phyloP scores from a whole-genome alignment of 345 rosid species.

The Reutealis trisperma region DNA sequence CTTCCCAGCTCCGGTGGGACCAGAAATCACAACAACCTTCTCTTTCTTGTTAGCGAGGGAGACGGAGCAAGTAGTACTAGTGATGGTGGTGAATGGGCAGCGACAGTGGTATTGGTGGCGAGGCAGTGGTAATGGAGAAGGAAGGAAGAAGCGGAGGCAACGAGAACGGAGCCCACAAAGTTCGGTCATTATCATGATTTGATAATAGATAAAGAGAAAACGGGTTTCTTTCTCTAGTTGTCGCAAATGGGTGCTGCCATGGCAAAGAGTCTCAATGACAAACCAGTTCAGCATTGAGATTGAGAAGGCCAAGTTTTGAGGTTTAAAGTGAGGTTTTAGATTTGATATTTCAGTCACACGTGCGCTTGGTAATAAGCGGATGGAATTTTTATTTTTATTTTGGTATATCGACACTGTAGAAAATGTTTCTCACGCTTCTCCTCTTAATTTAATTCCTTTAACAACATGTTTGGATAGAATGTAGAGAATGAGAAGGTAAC shows the following conservation, averaged over 20 bases:
- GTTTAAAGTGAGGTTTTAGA: background rate
- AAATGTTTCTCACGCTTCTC: too few species aligned
- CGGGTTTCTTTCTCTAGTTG: background rate
- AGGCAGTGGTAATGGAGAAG: conserved; percentile 13
- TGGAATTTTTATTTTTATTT: too few species aligned
- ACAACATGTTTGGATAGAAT: too few species aligned
- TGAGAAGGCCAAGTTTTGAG: background rate
- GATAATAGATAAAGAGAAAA: background rate
- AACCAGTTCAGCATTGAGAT: too few species aligned
- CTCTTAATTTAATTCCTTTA: too few species aligned
- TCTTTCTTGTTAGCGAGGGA: conserved; percentile 35
- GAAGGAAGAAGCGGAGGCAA: conserved; percentile 42
- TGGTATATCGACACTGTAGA: too few species aligned
- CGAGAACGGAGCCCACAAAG: conserved; percentile 41
- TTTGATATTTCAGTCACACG: background rate
- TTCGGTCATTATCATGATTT: conserved; percentile 47
- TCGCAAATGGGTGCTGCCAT: background rate
- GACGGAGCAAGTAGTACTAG: conserved; percentile 36
- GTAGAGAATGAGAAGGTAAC: too few species aligned
- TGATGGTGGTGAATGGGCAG: conserved; percentile 31
- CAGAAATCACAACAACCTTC: conserved; percentile 84
- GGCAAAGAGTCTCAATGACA: too few species aligned
- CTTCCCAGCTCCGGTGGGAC: conserved; percentile 94
- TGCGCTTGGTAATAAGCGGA: background rate
- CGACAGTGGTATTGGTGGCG: conserved; percentile 24